Percentiles rank a stretch among this genome's conserved stretches.
Conservation (phyloP, 345 rosid species). For the Excoecaria agallocha region DNA sequence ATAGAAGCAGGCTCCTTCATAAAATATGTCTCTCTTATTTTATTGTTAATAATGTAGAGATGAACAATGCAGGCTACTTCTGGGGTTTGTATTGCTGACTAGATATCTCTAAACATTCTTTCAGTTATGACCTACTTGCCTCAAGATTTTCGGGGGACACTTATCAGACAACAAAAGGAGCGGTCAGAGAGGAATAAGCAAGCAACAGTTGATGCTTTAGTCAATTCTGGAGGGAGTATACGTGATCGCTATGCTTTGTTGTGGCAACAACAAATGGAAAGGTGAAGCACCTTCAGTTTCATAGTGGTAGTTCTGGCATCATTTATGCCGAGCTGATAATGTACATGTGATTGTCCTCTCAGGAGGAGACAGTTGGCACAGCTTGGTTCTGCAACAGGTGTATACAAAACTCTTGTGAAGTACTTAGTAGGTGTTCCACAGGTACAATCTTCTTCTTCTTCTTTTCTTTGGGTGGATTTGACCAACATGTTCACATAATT, state of each 20-base stretch:
- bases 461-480: constrained; percentile 3
- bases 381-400: constrained; percentile 97
- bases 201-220: constrained; percentile 82
- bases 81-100: not conserved
- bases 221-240: constrained; percentile 77
- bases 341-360: constrained; percentile 20
- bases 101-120: constrained; percentile 14
- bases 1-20: not conserved
- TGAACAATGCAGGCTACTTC: not conserved
- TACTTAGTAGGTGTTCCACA: constrained; percentile 98
- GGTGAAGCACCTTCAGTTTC: constrained; percentile 44
- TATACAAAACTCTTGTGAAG: constrained; percentile 93
- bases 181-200: constrained; percentile 98
- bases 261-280: constrained; percentile 96
- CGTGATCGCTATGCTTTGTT: constrained; percentile 74
- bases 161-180: constrained; percentile 85
- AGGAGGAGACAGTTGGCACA: constrained; percentile 96
- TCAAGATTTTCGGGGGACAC: constrained; percentile 94
- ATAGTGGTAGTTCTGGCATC: constrained; percentile 5
- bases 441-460: constrained; percentile 38
- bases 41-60: not conserved
- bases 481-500: constrained; percentile 1
- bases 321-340: constrained; percentile 18
- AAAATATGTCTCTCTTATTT: not conserved
- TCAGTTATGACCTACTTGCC: constrained; percentile 99